Evolutionary conservation across 2,329 filamentous ascomycete species (phyloP).

Genomic region (Drechmeria coniospora): DNA sequence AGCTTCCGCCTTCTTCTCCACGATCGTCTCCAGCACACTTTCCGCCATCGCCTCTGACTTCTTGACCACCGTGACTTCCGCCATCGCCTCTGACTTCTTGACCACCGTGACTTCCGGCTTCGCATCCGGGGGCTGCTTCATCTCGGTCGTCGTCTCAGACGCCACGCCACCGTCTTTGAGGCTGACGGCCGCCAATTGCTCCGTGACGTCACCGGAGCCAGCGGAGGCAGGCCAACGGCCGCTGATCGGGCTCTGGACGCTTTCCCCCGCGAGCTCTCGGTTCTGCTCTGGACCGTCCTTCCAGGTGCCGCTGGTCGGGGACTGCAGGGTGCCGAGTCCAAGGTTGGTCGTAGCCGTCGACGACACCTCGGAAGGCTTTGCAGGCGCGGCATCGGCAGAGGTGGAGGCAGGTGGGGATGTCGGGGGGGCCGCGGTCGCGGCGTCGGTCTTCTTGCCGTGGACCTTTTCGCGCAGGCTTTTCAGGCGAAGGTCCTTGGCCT

Average conservation of each 20-base stretch:
- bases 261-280: not conserved
- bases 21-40: slow-evolving; percentile 12
- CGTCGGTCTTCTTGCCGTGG: slow-evolving; percentile 26
- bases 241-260: slow-evolving; percentile 4
- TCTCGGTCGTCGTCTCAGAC: too few species aligned
- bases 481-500: slow-evolving; percentile 44
- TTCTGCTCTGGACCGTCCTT: slow-evolving; percentile 4
- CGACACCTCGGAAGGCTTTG: not conserved
- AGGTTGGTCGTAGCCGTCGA: not conserved
- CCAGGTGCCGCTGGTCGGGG: slow-evolving; percentile 4
- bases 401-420: slow-evolving; percentile 3
- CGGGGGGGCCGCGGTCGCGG: slow-evolving; percentile 3
- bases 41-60: slow-evolving; percentile 17
- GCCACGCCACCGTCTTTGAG: too few species aligned
- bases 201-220: slow-evolving; percentile 11
- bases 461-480: slow-evolving; percentile 39
- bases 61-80: slow-evolving; percentile 23
- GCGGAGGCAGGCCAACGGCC: slow-evolving; percentile 4
- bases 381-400: slow-evolving; percentile 1
- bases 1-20: slow-evolving; percentile 10
- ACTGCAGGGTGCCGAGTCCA: slow-evolving; percentile 17
- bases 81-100: slow-evolving; percentile 21
- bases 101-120: too few species aligned
- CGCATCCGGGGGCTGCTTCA: too few species aligned
- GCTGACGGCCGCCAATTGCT: slow-evolving; percentile 14